Evolutionary conservation across 768 basidiomycete genomes (phyloP).

Genomic region (Rickenella mellea): DNA sequence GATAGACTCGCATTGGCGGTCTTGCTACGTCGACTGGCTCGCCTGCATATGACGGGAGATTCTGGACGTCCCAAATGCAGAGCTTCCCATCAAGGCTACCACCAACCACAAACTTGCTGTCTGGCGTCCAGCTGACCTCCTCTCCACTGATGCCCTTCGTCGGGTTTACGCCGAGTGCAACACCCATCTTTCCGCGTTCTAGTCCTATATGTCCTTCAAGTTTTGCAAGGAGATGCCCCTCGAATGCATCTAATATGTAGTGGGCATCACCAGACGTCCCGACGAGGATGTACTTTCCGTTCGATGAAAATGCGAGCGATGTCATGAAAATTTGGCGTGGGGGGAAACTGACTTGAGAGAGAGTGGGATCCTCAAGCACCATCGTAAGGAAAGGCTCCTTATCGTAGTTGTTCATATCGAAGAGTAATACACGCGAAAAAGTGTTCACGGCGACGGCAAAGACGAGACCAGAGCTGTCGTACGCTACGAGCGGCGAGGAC

Average conservation of each 20-base stretch:
- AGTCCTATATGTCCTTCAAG: conserved; percentile 79
- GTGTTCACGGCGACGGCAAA: conserved; percentile 83
- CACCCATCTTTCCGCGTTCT: conserved; percentile 49
- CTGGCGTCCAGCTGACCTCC: conserved; percentile 90
- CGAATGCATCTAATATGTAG: conserved; percentile 88
- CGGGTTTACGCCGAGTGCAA: conserved; percentile 52
- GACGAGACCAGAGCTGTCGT: conserved; percentile 73
- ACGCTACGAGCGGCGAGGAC: conserved; percentile 69
- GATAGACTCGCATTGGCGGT: conserved; percentile 41
- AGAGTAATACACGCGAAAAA: conserved; percentile 74
- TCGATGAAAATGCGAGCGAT: conserved; percentile 80
- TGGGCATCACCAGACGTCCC: conserved; percentile 91
- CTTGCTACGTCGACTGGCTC: conserved; percentile 42
- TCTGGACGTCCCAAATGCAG: conserved; percentile 79
- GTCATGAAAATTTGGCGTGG: conserved; percentile 88
- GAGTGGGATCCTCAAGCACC: conserved; percentile 71
- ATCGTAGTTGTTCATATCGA: conserved; percentile 81
- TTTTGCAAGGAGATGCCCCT: conserved; percentile 74
- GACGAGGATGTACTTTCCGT: conserved; percentile 83
- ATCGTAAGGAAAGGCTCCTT: conserved; percentile 86
- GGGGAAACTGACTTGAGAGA: conserved; percentile 69
- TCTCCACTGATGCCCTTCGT: conserved; percentile 80
- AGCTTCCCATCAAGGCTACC: conserved; percentile 83
- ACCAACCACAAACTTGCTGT: conserved; percentile 82
- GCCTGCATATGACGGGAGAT: conserved; percentile 42